These are phyloP conservation scores for Talaromyces amestolkiae DNA, from an alignment of 2,329 filamentous ascomycete species.

Conservation along the genomic window DNA sequence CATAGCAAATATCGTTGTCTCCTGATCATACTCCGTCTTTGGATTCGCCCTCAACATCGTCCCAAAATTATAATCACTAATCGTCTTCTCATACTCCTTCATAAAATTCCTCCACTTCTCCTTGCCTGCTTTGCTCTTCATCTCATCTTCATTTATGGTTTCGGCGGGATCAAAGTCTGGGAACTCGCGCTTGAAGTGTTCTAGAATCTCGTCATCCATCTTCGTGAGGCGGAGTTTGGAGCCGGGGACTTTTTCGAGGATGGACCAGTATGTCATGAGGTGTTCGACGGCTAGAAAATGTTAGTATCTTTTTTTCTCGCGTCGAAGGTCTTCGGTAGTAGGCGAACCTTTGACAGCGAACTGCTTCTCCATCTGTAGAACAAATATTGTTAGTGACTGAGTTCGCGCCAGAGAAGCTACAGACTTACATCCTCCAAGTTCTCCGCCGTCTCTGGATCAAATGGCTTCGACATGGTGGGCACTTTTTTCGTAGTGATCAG, in stretches of 20 bases:
- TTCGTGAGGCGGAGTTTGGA: constrained; percentile 89
- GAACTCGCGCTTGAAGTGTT: constrained; percentile 82
- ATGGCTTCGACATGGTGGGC: constrained; percentile 37
- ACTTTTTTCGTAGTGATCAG: neutral
- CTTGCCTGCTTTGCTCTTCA: constrained; percentile 97
- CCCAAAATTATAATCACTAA: constrained; percentile 98
- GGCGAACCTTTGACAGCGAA: constrained; percentile 82
- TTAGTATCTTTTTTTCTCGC: constrained; percentile 7
- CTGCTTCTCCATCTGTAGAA: constrained; percentile 87
- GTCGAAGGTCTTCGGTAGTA: constrained; percentile 34
- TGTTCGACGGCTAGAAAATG: constrained; percentile 70
- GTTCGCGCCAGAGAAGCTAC: neutral
- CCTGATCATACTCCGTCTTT: constrained; percentile 78
- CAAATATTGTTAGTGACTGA: neutral
- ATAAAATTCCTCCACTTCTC: constrained; percentile 93
- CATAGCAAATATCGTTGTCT: constrained; percentile 86
- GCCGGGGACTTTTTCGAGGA: constrained; percentile 85
- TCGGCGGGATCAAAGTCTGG: constrained; percentile 84
- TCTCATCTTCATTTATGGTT: constrained; percentile 83
- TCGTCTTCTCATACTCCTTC: constrained; percentile 86
- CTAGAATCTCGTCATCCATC: constrained; percentile 90
- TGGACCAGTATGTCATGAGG: constrained; percentile 94
- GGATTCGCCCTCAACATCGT: constrained; percentile 81
- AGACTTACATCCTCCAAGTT: constrained; percentile 66
- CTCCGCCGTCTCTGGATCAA: constrained; percentile 62